Percentiles rank a stretch among this genome's conserved stretches.
Conservation (phyloP, 305 asterid species). For the Solanum hybrid region DNA sequence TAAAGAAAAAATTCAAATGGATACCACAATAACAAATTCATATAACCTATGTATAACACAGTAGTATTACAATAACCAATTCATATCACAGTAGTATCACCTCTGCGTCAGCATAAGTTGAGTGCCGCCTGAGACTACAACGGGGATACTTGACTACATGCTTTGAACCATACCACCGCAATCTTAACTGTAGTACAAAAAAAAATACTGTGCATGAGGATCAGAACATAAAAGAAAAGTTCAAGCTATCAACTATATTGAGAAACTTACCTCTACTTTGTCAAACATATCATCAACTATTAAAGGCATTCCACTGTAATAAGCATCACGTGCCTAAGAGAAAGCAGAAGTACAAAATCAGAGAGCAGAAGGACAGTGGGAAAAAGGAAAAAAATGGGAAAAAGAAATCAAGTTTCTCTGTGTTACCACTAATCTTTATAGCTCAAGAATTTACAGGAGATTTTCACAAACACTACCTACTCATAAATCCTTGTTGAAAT, state of each 20-base stretch:
- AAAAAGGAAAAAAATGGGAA: background rate
- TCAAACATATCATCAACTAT: constrained; percentile 95
- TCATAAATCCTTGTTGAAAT: background rate
- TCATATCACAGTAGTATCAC: constrained; percentile 35
- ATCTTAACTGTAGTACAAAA: constrained; percentile 46
- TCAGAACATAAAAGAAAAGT: background rate
- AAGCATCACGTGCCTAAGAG: constrained; percentile 72
- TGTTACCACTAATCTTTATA: background rate
- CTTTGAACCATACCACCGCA: constrained; percentile 81
- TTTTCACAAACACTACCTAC: background rate
- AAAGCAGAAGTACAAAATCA: background rate
- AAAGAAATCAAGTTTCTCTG: background rate
- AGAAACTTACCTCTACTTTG: constrained; percentile 64
- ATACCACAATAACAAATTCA: background rate
- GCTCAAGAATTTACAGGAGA: background rate
- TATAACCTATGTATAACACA: background rate
- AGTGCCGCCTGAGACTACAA: constrained; percentile 80
- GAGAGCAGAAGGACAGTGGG: constrained; percentile 1
- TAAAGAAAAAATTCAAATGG: background rate
- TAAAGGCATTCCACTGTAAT: constrained; percentile 76
- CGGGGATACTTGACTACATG: constrained; percentile 90
- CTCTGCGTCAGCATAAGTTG: constrained; percentile 96
- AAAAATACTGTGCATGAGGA: background rate
- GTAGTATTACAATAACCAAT: background rate
- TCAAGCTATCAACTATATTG: background rate